Evolutionary conservation across 306 rosid genomes (phyloP), one percentile per base, ranked within the genome.

Genomic region (Potentilla sterilis): DNA sequence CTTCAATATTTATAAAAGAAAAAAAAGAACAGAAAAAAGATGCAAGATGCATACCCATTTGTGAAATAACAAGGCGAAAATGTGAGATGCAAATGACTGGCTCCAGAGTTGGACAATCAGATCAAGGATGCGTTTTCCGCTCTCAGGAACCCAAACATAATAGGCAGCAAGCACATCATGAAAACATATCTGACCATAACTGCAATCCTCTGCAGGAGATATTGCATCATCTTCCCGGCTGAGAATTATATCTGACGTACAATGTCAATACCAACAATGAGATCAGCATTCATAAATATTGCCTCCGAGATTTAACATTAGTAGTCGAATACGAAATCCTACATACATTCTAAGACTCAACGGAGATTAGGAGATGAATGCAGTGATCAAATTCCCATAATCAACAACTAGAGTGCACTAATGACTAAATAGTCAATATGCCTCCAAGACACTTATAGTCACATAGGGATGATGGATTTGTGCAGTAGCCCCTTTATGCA

Each of bases 41-140:
- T 21, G 74, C 59, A 73, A 70, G 80, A 66, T 64, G 79, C 87
- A 71, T 91, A 96, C 99, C 98, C 98, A 96, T 89, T 96, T 96
- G 84, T 96, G 96, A 83, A 96, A 96, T 83, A 96, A 78, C 68
- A 90, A 93, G 55, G 97, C 87, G 81, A 92, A 96, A 67, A 90
- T 96, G 79, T 96, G 92, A 21, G 97, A 96, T 40, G 98, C 93
- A 87, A 96, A 92, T 59, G 97, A 96, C 80, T 96, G 99, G 84
- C 99, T 96, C 99, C 99, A 96, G 12, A 89, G 93, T 87, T 89
- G 91, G 80, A 96, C 96, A 76, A 92, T 85, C 88, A 90, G 75
- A 81, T 96, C 93, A 74, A 96, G 93, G 86, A 92, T 84, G 73
- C 93, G 89, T 74, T 96, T 89, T 73, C 96, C 92, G 57, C 84